Evolutionary conservation across 2,329 filamentous ascomycete species (phyloP).

Genomic region (Colletotrichum spaethianum): DNA sequence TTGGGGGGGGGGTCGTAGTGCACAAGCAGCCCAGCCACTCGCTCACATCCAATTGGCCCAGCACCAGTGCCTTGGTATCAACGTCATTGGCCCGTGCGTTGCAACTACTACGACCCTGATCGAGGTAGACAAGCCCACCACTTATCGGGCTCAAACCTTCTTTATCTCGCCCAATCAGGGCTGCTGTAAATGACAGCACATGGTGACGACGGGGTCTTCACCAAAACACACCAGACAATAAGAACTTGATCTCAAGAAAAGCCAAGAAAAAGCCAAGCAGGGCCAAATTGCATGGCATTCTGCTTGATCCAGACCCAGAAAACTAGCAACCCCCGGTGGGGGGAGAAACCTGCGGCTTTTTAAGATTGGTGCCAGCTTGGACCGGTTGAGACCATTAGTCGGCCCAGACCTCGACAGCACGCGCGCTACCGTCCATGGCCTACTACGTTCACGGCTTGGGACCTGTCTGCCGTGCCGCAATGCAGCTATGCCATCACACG

Average conservation of each 20-base stretch:
- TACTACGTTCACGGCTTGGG: background rate
- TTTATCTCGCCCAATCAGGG: conserved; percentile 24
- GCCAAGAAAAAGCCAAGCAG: conserved; percentile 35
- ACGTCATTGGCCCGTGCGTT: conserved; percentile 15
- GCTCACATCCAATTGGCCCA: too few species aligned
- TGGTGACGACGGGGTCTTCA: background rate
- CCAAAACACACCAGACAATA: background rate
- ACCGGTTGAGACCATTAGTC: background rate
- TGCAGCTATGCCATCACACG: background rate
- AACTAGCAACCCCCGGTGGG: background rate
- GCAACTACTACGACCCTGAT: background rate
- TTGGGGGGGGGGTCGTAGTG: background rate
- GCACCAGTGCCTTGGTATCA: too few species aligned
- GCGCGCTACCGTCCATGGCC: background rate
- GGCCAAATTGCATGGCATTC: background rate
- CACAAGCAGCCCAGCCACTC: background rate
- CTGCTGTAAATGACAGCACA: conserved; percentile 3
- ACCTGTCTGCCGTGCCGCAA: background rate
- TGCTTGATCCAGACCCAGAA: background rate
- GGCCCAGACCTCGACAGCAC: background rate
- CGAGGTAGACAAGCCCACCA: background rate
- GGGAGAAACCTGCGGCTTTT: background rate
- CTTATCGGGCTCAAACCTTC: background rate
- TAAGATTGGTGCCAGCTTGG: background rate
- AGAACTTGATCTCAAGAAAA: background rate